phyloP scores from a whole-genome alignment of 345 rosid species.

The Geranium brycei region DNA sequence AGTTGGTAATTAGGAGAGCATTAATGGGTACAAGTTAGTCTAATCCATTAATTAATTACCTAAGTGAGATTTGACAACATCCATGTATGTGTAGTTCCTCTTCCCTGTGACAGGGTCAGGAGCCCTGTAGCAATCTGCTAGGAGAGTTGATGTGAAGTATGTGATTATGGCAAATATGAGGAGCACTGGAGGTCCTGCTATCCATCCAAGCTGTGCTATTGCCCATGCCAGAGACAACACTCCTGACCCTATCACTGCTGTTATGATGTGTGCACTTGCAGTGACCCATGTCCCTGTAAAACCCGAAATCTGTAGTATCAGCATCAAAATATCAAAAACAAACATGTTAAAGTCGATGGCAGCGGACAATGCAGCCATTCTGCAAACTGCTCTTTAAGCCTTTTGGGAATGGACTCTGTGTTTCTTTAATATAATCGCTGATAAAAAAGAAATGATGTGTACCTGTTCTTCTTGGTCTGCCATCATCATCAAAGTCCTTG shows the following conservation, averaged over 20 bases:
- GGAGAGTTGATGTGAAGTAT: conserved; percentile 61
- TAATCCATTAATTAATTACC: conserved; percentile 18
- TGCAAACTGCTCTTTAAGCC: too few species aligned
- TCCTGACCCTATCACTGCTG: conserved; percentile 89
- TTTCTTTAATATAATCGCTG: background rate
- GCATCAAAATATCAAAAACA: too few species aligned
- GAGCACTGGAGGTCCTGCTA: conserved; percentile 61
- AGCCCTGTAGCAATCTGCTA: conserved; percentile 63
- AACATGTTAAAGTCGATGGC: too few species aligned
- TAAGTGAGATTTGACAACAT: conserved; percentile 55
- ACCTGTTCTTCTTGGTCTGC: conserved; percentile 62
- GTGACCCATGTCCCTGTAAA: conserved; percentile 64
- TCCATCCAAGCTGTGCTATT: conserved; percentile 79
- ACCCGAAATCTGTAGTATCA: too few species aligned
- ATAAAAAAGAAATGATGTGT: background rate
- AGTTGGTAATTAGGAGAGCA: too few species aligned
- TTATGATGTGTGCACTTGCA: conserved; percentile 81
- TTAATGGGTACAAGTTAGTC: too few species aligned
- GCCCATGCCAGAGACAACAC: conserved; percentile 84
- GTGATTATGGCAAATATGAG: conserved; percentile 60
- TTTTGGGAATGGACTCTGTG: too few species aligned
- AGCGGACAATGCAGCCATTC: too few species aligned
- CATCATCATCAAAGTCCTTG: conserved; percentile 63
- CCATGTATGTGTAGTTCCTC: conserved; percentile 85
- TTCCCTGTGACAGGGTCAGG: conserved; percentile 64